These are phyloP conservation scores for Gaeumannomyces sp. DNA, from an alignment of 2,329 filamentous ascomycete genomes.

Conservation along the genomic window DNA sequence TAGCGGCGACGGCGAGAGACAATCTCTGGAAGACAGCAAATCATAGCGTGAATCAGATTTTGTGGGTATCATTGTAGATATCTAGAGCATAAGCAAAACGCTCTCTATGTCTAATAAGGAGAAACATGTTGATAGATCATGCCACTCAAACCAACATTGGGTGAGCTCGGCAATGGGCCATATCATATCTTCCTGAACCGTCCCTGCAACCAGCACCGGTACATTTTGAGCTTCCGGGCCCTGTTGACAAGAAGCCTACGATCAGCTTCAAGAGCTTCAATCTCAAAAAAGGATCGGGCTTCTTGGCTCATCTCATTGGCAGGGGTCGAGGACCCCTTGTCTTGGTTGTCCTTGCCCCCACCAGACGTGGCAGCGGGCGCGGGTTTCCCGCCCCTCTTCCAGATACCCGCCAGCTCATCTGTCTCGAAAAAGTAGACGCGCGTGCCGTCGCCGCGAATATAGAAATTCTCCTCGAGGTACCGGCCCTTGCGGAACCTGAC, in stretches of 20 bases:
- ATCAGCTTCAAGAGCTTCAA: conserved; percentile 77
- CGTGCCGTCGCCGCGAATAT: conserved; percentile 90
- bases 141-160: background rate
- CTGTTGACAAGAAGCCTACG: conserved; percentile 88
- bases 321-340: conserved; percentile 6
- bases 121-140: background rate
- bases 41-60: background rate
- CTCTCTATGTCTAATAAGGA: background rate
- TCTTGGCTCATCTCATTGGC: conserved; percentile 20
- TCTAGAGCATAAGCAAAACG: conserved; percentile 4
- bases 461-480: conserved; percentile 95
- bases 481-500: conserved; percentile 94
- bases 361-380: background rate
- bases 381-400: conserved; percentile 36
- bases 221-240: conserved; percentile 91
- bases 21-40: background rate
- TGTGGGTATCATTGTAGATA: conserved; percentile 8
- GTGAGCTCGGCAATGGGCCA: background rate
- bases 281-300: conserved; percentile 48
- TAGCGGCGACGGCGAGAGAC: background rate
- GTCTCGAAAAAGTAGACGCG: conserved; percentile 96
- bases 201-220: conserved; percentile 91
- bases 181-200: conserved; percentile 64
- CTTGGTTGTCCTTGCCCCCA: conserved; percentile 19
- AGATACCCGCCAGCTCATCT: conserved; percentile 74